These are phyloP conservation scores for Dioscorea zingiberensis DNA, from an alignment of 106 monocot genomes.

Conservation along the genomic window DNA sequence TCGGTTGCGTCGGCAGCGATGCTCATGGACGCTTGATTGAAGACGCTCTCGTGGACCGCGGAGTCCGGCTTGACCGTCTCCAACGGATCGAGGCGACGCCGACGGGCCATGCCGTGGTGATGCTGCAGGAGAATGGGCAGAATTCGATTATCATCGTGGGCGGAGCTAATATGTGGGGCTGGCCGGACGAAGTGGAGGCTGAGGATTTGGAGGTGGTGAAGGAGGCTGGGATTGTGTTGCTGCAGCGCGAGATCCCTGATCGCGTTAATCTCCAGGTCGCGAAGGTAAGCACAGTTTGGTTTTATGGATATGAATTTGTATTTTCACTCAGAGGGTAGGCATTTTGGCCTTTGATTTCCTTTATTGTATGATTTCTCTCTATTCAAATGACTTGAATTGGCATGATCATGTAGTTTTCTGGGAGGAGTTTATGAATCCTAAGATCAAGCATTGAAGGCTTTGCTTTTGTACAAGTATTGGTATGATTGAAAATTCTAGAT, in stretches of 20 bases:
- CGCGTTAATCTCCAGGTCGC: conserved; percentile 77
- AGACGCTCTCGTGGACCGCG: conserved; percentile 50
- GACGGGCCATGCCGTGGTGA: conserved; percentile 88
- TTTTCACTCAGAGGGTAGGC: no score
- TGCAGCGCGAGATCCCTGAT: conserved; percentile 96
- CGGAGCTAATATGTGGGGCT: conserved; percentile 76
- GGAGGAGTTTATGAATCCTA: no score
- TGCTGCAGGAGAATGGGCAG: conserved; percentile 74
- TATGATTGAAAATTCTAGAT: no score
- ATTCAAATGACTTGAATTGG: no score
- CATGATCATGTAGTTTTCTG: no score
- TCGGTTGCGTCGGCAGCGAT: conserved; percentile 79
- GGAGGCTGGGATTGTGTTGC: conserved; percentile 56
- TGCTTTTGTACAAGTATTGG: no score
- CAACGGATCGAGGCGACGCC: conserved; percentile 35
- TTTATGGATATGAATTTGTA: not conserved
- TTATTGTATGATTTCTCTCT: no score
- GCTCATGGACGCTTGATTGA: conserved; percentile 70
- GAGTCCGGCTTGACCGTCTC: conserved; percentile 45
- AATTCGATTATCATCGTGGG: conserved; percentile 91
- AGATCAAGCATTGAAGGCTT: no score
- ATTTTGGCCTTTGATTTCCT: no score
- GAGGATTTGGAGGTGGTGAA: conserved; percentile 52
- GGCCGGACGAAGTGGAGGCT: conserved; percentile 34
- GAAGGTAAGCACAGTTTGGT: conserved; percentile 27